Base-by-base conservation (phyloP, 2,329 filamentous ascomycete species). In the Cladosporium sp. region DNA sequence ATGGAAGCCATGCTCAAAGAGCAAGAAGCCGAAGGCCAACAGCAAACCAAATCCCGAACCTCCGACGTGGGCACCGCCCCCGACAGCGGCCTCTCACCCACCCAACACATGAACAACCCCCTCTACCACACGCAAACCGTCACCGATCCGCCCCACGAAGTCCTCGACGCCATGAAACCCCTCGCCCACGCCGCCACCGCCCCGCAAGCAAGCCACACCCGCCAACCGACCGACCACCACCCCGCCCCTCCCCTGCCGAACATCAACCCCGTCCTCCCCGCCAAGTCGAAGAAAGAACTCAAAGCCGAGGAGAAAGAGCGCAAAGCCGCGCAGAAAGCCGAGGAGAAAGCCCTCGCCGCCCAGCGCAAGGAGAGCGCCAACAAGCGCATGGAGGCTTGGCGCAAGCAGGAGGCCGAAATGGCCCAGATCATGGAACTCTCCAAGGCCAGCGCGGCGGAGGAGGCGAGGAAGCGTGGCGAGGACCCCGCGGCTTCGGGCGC, bases 21-120 rank as follows among this genome's bases (percentile, higher is more conserved):
- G 69, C 87, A 95, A 65, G 90, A 95, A 61, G 85, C 82, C 41
- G 90, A 96, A 66, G 85, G 85, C 9, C 70, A 77, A 9, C 38
- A 45, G 17, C 38, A 30, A 12, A 42, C 24, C 7, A 45, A 68
- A 75, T 9, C 54, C 57, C 48, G 48, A 5, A 51, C 40, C 3
- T 71, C 53, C 59, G 68, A 53, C 64, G 70, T 43, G 54, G 70
- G 36, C 17, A 54, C 53, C 13, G 57, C 54, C 2, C 58, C 56
- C 19, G 57, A 63, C 24, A 50, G 54, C 7, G 43, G 55, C 1
- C 34, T 64, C 57, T 50, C 60, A 11, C 56, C 55, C 1, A 51
- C 55, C n/a, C n/a, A n/a, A 12, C 27, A 17, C 19, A 30, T 17
- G 9, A 56, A 55, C 20, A 62, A 61, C 32, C 59, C 56, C 24